Evolutionary conservation across 805 yeast genomes (phyloP), one percentile per base, ranked within the genome.

Genomic region (Saccharomycopsis sp.): DNA sequence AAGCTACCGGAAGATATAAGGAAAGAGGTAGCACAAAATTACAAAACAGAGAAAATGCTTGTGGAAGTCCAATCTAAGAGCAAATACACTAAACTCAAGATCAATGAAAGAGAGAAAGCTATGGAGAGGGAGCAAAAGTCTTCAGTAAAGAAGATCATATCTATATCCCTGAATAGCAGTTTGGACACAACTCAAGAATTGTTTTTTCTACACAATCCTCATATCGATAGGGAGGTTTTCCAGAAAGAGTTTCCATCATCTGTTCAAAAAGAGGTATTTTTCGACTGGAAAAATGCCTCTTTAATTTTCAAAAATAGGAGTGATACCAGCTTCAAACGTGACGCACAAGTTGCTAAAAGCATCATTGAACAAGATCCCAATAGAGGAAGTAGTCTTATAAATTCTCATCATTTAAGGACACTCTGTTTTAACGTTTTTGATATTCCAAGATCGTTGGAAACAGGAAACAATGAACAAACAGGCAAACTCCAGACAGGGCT

Each of bases 1-100:
- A 71, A 68, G 35, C 58, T 87, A 6, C 96, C 96, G 0, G 50
- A 57, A 2, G 80, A 77, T 18, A 73, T 87, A 4, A 75, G 75
- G 49, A 49, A 58, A 1, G 96, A 87, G 50, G 53, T 87, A 1
- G 64, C 61, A 45, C 54, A 56, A 3, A 85, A 80, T 46, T 53
- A 79, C 22, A 50, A 61, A 5, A 36, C 42, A 7, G 38, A 36
- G 12, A 36, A 26, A 26, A 16, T 43, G n/a, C 10, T 23, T 1
- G 34, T 33, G 29, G 30, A 34, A 10, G 27, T 46, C 13, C 21
- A 30, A 12, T 27, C 21, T 30, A 42, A 38, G 18, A 29, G 34
- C 30, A 34, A 16, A 18, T 7, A 8, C 26, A 21, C 25, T n/a
- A 17, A 20, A 10, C 5, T 12, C 18, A n/a, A n/a, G n/a, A n/a